These are phyloP conservation scores for Panaeolus cyanescens DNA, from an alignment of 768 basidiomycete species.

Conservation along the genomic window DNA sequence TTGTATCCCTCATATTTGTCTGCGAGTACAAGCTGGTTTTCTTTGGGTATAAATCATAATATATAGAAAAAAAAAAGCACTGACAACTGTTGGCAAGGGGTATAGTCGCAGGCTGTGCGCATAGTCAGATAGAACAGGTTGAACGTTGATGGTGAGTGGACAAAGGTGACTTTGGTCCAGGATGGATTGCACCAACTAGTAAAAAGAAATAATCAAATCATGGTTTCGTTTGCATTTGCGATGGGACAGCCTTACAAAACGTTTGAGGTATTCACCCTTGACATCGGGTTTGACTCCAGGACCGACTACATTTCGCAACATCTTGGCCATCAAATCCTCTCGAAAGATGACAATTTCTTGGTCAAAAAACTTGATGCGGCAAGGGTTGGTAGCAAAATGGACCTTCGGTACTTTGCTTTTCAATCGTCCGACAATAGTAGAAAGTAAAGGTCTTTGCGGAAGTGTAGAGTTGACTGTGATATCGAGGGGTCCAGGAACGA, in stretches of 20 bases:
- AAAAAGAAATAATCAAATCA: background rate
- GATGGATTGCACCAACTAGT: conserved; percentile 92
- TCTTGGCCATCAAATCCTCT: conserved; percentile 90
- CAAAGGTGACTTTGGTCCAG: conserved; percentile 95
- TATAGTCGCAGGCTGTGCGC: conserved; percentile 93
- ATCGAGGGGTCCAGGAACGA: conserved; percentile 94
- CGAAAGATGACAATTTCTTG: conserved; percentile 95
- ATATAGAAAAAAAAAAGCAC: conserved; percentile 24
- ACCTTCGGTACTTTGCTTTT: conserved; percentile 75
- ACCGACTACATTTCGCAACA: conserved; percentile 90
- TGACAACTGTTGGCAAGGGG: conserved; percentile 88
- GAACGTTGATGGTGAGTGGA: conserved; percentile 81
- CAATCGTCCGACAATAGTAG: conserved; percentile 70
- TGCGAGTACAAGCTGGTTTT: conserved; percentile 78
- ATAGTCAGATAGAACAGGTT: conserved; percentile 86
- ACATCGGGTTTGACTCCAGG: conserved; percentile 71
- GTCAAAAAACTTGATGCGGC: conserved; percentile 91
- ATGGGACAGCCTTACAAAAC: conserved; percentile 69
- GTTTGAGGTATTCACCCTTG: conserved; percentile 78
- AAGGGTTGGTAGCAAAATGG: conserved; percentile 88
- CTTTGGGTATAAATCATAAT: background rate
- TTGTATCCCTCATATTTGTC: conserved; percentile 97
- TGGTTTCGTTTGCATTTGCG: background rate
- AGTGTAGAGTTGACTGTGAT: conserved; percentile 78
- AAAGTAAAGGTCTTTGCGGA: conserved; percentile 81